A percentile compares a stretch with the other conserved stretches of the same genome.
Conservation (phyloP, 768 basidiomycete species). For the Hygrophorus pudorinus region DNA sequence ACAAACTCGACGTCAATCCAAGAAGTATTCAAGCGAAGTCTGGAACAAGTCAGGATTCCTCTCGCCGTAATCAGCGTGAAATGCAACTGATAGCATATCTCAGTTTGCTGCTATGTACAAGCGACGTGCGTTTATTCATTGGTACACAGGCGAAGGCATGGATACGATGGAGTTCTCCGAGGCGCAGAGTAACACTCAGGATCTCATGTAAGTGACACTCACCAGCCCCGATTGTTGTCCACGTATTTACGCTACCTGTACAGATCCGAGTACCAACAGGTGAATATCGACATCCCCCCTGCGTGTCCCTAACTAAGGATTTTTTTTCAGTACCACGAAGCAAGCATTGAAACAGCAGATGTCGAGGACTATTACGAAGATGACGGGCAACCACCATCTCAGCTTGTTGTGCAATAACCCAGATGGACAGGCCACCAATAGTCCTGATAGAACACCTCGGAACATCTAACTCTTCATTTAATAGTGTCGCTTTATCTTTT, state of each 20-base stretch:
- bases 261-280: slow-evolving; percentile 88
- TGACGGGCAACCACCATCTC: slow-evolving; percentile 16
- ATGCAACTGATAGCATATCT: not conserved
- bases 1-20: slow-evolving; percentile 79
- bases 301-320: not conserved
- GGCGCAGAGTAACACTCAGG: slow-evolving; percentile 74
- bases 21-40: slow-evolving; percentile 72
- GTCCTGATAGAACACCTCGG: no score
- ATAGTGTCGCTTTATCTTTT: no score
- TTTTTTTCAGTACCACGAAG: slow-evolving; percentile 48
- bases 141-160: slow-evolving; percentile 84
- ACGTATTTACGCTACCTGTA: slow-evolving; percentile 1
- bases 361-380: slow-evolving; percentile 29
- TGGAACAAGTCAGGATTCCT: slow-evolving; percentile 49
- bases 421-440: not conserved
- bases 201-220: slow-evolving; percentile 57
- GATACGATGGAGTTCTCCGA: slow-evolving; percentile 80
- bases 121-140: slow-evolving; percentile 79
- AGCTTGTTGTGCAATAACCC: slow-evolving; percentile 1
- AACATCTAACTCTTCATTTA: no score
- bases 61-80: not conserved
- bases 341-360: slow-evolving; percentile 34
- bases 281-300: slow-evolving; percentile 15
- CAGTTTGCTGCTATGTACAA: slow-evolving; percentile 79
- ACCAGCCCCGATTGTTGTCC: slow-evolving; percentile 3